Conservation (phyloP, 2,329 filamentous ascomycete genomes). For the Colletotrichum viniferum region DNA sequence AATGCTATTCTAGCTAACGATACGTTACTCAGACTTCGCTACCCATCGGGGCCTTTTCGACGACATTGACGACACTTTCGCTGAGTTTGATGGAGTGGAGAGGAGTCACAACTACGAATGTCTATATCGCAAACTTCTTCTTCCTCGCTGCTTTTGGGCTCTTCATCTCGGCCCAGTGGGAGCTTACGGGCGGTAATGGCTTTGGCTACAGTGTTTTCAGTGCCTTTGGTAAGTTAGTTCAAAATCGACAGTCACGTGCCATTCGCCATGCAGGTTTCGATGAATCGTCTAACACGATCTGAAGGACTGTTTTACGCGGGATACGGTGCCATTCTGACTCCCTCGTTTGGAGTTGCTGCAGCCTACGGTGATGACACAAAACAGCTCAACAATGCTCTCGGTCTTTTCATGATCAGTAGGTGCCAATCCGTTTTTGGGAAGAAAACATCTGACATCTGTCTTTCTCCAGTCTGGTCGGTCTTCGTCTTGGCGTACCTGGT, state of each 20-base stretch:
- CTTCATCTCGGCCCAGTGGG: constrained; percentile 60
- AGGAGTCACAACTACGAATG: constrained; percentile 52
- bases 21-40: constrained; percentile 42
- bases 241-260: not conserved
- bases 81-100: constrained; percentile 60
- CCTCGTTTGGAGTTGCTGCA: constrained; percentile 26
- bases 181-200: constrained; percentile 54
- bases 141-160: constrained; percentile 54
- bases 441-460: not conserved
- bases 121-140: constrained; percentile 60
- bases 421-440: not conserved
- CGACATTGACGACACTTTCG: constrained; percentile 57
- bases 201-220: constrained; percentile 59
- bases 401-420: constrained; percentile 29
- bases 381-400: constrained; percentile 30
- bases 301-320: constrained; percentile 29
- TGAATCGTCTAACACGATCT: not conserved
- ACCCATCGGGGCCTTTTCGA: constrained; percentile 57
- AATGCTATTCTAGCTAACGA: not conserved
- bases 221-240: constrained; percentile 47
- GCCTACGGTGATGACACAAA: constrained; percentile 27
- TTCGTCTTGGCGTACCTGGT: constrained; percentile 29
- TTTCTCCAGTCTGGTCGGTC: constrained; percentile 26
- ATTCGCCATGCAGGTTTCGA: not conserved
- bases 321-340: constrained; percentile 28